Evolutionary conservation across 2,329 filamentous ascomycete genomes (phyloP), one percentile per base, ranked within the genome.

Genomic region (Aphanoascus verrucosus): DNA sequence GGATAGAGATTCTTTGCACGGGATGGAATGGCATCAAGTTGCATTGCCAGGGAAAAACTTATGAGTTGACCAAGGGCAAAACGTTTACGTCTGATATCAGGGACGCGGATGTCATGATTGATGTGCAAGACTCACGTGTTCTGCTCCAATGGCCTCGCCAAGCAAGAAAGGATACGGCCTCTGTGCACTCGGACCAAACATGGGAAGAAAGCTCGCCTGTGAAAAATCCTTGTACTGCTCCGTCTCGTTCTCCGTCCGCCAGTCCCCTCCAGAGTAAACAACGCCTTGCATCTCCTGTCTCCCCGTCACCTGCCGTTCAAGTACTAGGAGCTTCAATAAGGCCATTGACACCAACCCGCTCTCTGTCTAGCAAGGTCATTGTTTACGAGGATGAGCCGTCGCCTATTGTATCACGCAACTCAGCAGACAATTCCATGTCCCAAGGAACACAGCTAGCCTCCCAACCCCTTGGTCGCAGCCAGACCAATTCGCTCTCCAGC

Each of bases 11-110:
- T 62, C 78, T 88, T 63, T 98, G 93, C 75, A 81, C 86, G 64
- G 93, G 93, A 19, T 97, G 91, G 91, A 98, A 98, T 68, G 93
- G 93, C 14, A 77, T 93, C 60, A 94, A 88, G 73, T 73, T 98
- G 61, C 89, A 95, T 72, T 96, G 88, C 74, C 85, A 91, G 70
- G 88, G 88, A 54, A 83, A 84, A 60, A 85, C 88, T 2, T 91
- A 87, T 76, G 88, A 95, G 60, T 72, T 98, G 63, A 78, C 76
- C 59, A 96, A 95, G 73, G 88, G 86, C 15, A 89, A 95, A 66
- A 86, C 82, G 48, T 97, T 96, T 69, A 85, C 84, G 45, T 94
- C 89, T 55, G 88, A 94, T 70, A 90, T 89, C 31, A 87, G 90
- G 65, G 82, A 84, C 60, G 83, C 83, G 15, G 89, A 94, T 63